phyloP scores from a whole-genome alignment of 345 rosid species.

The Pistacia vera region DNA sequence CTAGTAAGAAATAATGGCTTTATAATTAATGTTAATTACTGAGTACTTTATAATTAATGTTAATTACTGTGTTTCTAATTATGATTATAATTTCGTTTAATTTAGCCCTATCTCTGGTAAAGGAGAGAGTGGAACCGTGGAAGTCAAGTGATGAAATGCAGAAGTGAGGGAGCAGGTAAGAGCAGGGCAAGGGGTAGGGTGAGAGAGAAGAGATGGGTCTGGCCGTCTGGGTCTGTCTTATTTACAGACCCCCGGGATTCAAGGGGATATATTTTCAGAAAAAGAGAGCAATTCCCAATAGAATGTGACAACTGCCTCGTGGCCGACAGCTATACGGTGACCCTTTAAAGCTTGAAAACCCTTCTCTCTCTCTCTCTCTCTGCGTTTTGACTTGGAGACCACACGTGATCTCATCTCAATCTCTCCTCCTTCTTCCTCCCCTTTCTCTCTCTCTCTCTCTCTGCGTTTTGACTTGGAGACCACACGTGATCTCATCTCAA shows the following conservation, averaged over 20 bases:
- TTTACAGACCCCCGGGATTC: conserved; percentile 39
- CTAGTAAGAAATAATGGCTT: too few species aligned
- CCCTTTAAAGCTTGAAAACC: not conserved
- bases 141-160: not conserved
- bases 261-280: conserved; percentile 30
- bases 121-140: too few species aligned
- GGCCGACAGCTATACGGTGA: conserved; percentile 53
- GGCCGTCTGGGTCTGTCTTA: conserved; percentile 11
- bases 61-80: too few species aligned
- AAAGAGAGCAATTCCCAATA: conserved; percentile 46
- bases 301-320: conserved; percentile 48
- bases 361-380: not conserved
- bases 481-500: conserved; percentile 38
- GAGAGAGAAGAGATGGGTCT: not conserved
- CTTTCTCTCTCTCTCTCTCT: not conserved
- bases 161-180: not conserved
- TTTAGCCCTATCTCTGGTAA: too few species aligned
- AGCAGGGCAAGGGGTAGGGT: not conserved
- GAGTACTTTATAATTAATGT: too few species aligned
- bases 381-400: conserved; percentile 33
- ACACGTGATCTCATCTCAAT: conserved; percentile 36
- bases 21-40: too few species aligned
- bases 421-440: not conserved
- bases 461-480: conserved; percentile 31
- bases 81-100: too few species aligned